Evolutionary conservation across 2,329 filamentous ascomycete species (phyloP), one percentile per base, ranked within the genome.

Genomic region (Albophoma yamanashiensis): DNA sequence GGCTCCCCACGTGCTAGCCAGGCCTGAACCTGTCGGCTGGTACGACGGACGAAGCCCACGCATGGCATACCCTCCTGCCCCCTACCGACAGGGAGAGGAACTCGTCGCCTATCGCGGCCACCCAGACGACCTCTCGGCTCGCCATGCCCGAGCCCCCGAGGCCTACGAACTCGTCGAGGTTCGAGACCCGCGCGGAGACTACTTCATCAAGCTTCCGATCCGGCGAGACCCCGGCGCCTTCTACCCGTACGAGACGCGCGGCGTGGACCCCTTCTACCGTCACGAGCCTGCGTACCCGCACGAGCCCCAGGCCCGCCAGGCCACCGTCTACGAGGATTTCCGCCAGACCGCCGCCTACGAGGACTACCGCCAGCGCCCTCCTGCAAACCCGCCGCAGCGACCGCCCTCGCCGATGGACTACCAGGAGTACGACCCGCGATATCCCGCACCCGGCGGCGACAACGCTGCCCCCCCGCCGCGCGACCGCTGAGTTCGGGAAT

Each of bases 81-180:
- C 34, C 8, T 27, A 39, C 50, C 40, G 15, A 31, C 56, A 25
- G 25, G 40, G 14, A n/a, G 22, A 25, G 11, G 56, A 61, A 59
- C 64, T 63, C 34, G 58, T 63, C 38, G 53, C 20, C 20, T 61
- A 65, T 42, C 40, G 31, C 36, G 31, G 34, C 8, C 64, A 65
- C 42, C 62, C 58, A 34, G 60, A 65, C 4, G 47, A 57, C 20
- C 34, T 27, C 2, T 36, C 57, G 17, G 36, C 25, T 15, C 55
- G 55, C 17, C 52, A 57, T 40, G 22, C 58, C 11, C 62, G 57
- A 34, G 57, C 62, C 17, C 60, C 66, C 7, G 74, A 75, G 55
- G 64, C 73, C 5, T 77, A 76, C 61, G 79, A 82, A 64, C 69
- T 80, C 14, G 72, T 82, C 40, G 74, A 77, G 45, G 74, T 79